A percentile compares a stretch with the other conserved stretches of the same genome.
Conservation (phyloP, 163 green algal species). For the Smithsoniella earleae region DNA sequence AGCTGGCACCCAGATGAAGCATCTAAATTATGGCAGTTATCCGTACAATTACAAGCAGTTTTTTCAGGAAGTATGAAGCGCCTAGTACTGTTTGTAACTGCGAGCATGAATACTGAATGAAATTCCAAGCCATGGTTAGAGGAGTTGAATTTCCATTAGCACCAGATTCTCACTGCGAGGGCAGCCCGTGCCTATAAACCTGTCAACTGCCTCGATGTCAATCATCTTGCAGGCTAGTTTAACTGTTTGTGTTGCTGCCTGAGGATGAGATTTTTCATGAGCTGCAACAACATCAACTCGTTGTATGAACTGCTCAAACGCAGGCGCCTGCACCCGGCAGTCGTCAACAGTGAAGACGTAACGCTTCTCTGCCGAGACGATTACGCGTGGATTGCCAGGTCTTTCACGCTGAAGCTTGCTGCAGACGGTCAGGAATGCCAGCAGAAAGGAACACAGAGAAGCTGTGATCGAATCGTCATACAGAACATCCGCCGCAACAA, state of each 20-base stretch:
- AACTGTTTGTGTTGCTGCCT: neutral
- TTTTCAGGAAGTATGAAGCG: too few relatives aligned
- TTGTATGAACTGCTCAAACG: conserved; percentile 14
- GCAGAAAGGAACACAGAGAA: neutral
- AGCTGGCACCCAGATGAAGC: neutral
- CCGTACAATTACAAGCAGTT: too few relatives aligned
- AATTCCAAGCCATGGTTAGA: too few relatives aligned
- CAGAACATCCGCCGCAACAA: conserved; percentile 6
- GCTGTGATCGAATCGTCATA: conserved; percentile 5
- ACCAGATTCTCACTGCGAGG: too few relatives aligned
- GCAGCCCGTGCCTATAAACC: too few relatives aligned
- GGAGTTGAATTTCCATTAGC: too few relatives aligned
- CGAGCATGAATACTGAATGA: too few relatives aligned
- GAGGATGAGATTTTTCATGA: neutral
- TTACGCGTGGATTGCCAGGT: neutral
- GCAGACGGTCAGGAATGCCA: neutral
- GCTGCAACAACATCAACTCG: neutral
- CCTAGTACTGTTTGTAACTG: too few relatives aligned
- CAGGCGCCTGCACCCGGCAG: neutral
- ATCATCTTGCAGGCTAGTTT: neutral
- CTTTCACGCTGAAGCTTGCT: neutral
- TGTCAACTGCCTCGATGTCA: neutral
- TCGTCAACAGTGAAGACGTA: conserved; percentile 21
- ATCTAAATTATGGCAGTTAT: too few relatives aligned
- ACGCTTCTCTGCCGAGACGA: conserved; percentile 5